These are phyloP conservation scores for Wallacemonas collosoma DNA, from an alignment of 208 protist genomes.

Conservation along the genomic window DNA sequence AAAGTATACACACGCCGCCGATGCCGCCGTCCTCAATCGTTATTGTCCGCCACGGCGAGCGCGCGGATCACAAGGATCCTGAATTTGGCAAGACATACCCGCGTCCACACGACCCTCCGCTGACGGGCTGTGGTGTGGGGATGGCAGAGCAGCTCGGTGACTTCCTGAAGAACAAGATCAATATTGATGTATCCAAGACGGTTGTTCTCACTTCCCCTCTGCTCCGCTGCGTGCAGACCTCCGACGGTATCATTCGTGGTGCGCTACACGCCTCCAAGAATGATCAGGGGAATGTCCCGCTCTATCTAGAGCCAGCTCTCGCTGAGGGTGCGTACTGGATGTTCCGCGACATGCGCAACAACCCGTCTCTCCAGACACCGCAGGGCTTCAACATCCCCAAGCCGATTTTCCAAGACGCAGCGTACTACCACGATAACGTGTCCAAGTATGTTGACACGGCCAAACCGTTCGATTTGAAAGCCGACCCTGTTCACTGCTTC, in stretches of 20 bases:
- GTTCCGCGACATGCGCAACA: constrained; percentile 45
- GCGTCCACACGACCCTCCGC: constrained; percentile 61
- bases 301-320: constrained; percentile 49
- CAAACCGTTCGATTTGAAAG: constrained; percentile 40
- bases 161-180: constrained; percentile 30
- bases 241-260: constrained; percentile 44
- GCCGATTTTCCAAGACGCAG: constrained; percentile 33
- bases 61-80: constrained; percentile 48
- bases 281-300: constrained; percentile 13
- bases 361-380: constrained; percentile 25
- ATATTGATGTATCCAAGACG: constrained; percentile 22
- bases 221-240: constrained; percentile 53
- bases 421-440: constrained; percentile 30
- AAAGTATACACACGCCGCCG: too few relatives aligned
- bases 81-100: constrained; percentile 32
- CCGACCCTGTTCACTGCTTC: constrained; percentile 27
- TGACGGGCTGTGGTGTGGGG: constrained; percentile 48
- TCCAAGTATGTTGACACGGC: constrained; percentile 33
- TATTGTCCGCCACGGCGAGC: constrained; percentile 61
- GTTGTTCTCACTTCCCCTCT: constrained; percentile 52
- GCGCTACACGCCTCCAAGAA: not conserved
- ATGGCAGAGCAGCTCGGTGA: constrained; percentile 48
- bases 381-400: constrained; percentile 32
- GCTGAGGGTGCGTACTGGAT: constrained; percentile 51
- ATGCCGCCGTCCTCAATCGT: constrained; percentile 42